phyloP scores from a whole-genome alignment of 805 yeast species.

The Wickerhamiella kazuoi region DNA sequence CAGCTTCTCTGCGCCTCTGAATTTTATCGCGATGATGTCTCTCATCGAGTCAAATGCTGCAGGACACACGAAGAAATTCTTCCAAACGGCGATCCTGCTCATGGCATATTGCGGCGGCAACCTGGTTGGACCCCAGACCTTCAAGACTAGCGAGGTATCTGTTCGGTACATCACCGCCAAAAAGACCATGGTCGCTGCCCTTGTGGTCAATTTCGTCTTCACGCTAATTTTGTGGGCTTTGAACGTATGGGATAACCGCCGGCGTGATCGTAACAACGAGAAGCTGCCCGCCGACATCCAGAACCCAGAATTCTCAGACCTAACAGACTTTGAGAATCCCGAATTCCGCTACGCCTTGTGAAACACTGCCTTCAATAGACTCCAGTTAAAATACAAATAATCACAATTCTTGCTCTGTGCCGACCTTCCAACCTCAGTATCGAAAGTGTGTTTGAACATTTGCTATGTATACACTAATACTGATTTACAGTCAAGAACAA shows the following conservation, averaged over 20 bases:
- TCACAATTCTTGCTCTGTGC: background rate
- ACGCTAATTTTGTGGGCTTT: slow-evolving; percentile 19
- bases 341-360: slow-evolving; percentile 30
- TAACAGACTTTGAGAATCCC: slow-evolving; percentile 36
- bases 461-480: too few relatives aligned
- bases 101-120: slow-evolving; percentile 54
- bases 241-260: slow-evolving; percentile 23
- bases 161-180: slow-evolving; percentile 33
- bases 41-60: slow-evolving; percentile 33
- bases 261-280: slow-evolving; percentile 19
- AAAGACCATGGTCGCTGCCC: slow-evolving; percentile 38
- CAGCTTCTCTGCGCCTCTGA: slow-evolving; percentile 19
- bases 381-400: background rate
- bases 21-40: slow-evolving; percentile 17
- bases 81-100: slow-evolving; percentile 39
- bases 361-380: background rate
- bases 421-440: background rate
- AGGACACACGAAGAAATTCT: slow-evolving; percentile 55
- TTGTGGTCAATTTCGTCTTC: slow-evolving; percentile 26
- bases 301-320: slow-evolving; percentile 33
- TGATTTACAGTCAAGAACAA: background rate
- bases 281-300: slow-evolving; percentile 6
- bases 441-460: too few relatives aligned
- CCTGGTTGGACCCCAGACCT: slow-evolving; percentile 58
- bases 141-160: slow-evolving; percentile 39